Percentiles rank a stretch among this genome's conserved stretches.
Conservation (phyloP, 805 yeast genomes). For the Tetrapisispora phaffii region DNA sequence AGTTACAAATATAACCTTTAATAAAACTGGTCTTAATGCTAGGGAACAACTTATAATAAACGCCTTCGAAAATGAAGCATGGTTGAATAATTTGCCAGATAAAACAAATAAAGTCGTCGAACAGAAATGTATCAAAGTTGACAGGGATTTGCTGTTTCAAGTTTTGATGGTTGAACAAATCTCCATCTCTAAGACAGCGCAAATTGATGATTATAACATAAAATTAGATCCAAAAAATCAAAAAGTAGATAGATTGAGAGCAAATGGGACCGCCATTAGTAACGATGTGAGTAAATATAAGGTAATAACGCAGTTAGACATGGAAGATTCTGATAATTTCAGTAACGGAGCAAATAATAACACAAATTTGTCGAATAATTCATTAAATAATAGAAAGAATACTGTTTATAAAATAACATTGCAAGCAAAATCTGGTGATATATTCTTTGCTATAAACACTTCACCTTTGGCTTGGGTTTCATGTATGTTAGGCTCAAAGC, state of each 20-base stretch:
- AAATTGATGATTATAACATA: constrained; percentile 45
- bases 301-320: constrained; percentile 41
- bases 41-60: constrained; percentile 11
- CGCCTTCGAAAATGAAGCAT: constrained; percentile 16
- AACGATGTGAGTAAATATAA: constrained; percentile 11
- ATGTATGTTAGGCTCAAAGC: constrained; percentile 48
- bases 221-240: constrained; percentile 49
- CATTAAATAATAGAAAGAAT: constrained; percentile 5
- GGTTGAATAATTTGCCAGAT: constrained; percentile 6
- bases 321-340: constrained; percentile 31
- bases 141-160: constrained; percentile 38
- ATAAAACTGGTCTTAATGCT: constrained; percentile 2
- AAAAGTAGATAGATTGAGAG: constrained; percentile 43
- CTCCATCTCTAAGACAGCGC: constrained; percentile 40
- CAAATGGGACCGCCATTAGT: constrained; percentile 4
- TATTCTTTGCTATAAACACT: constrained; percentile 49
- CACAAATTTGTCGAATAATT: not conserved
- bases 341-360: constrained; percentile 2
- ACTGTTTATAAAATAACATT: constrained; percentile 44
- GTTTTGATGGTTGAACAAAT: constrained; percentile 48
- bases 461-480: constrained; percentile 41
- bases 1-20: constrained; percentile 4
- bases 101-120: constrained; percentile 6
- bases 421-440: constrained; percentile 42
- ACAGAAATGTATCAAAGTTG: constrained; percentile 10